Base-by-base conservation (phyloP, 805 yeast species). In the Lachancea nothofagi region DNA sequence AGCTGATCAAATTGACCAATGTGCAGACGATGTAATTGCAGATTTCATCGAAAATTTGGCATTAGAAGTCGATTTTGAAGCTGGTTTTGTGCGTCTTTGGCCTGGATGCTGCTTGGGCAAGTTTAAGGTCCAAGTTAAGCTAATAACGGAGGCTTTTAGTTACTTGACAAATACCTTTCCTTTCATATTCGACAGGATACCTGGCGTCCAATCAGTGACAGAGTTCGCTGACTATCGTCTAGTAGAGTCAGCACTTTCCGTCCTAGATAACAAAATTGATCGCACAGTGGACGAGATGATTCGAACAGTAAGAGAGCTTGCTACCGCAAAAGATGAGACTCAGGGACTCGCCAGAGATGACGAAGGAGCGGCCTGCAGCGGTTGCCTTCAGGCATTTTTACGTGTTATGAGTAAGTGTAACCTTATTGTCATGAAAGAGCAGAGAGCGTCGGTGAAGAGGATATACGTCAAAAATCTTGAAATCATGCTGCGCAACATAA, bases 391-490 rank as follows among this genome's bases (percentile, higher is more conserved):
- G 24, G 26, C 22, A 5, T 24, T 34, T 4, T 24, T 47, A 26
- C 27, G 37, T 2, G 15, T 43, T 20, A 40, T 48, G 38, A 31
- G 35, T 28, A 33, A 38, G 15, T 43, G 45, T 29, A 28, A 40
- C 12, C 32, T 48, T 2, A 7, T 34, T 3, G 37, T 50, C 5
- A 26, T 29, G 13, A 29, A 24, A 18, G 24, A 29, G 15, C 29
- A 24, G 15, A 38, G 22, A 7, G 19, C 31, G 14, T 20, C 38
- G 10, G 18, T 39, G 2, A 28, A 33, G 23, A 45, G 41, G 10
- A 35, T 48, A 29, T 48, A 48, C 38, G 18, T 44, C 13, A 31
- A 36, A 5, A 35, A 38, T 28, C 37, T 50, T 7, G 27, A 29
- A 18, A 4, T 13, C n/a, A 30, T 24, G 22, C 27, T 29, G 18